Evolutionary conservation across 2,329 filamentous ascomycete genomes (phyloP), one percentile per base, ranked within the genome.

Genomic region (Pyrenochaeta sp.): DNA sequence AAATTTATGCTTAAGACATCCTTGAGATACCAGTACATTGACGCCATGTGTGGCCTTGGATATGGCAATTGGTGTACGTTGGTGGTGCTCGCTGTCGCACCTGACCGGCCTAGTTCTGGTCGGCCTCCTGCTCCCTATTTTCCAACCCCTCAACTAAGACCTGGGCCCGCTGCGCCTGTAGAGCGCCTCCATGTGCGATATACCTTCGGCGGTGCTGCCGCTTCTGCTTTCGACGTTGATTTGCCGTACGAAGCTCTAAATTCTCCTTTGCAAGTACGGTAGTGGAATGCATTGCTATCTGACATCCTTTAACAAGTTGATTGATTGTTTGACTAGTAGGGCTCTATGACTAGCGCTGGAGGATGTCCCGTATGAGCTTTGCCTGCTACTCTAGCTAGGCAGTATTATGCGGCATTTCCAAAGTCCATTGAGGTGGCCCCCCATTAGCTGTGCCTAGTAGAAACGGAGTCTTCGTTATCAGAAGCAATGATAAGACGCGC

Each of bases 341-440:
- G 40, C 40, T 42, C 40, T 42, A 20, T 42, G 27, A 42, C 27
- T 42, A 20, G 40, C 2, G 40, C 40, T 23, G 27, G 15, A 42
- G 20, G 12, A 42, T 27, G 3, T 57, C 29, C n/a, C 18, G 23
- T 45, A 61, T 43, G 33, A 61, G 56, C 12, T 29, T 32, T 44
- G 56, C 50, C 53, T 64, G 45, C 52, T 64, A 31, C 58, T 62
- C 23, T 41, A 64, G 61, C 50, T 64, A 27, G 30, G 32, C 30
- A 54, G 33, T 40, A 32, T 48, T 58, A 57, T 46, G 31, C 14
- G 51, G 51, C 40, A 47, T 63, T 41, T 61, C 58, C 39, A 49
- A 37, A n/a, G 46, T 51, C 57, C 46, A 64, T 51, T n/a, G 35
- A 39, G 11, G 21, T 30, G 5, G 20, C 21, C 17, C 21, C 17